Evolutionary conservation across 2,329 filamentous ascomycete species (phyloP), one percentile per base, ranked within the genome.

Genomic region (Bipolaris oryzae): DNA sequence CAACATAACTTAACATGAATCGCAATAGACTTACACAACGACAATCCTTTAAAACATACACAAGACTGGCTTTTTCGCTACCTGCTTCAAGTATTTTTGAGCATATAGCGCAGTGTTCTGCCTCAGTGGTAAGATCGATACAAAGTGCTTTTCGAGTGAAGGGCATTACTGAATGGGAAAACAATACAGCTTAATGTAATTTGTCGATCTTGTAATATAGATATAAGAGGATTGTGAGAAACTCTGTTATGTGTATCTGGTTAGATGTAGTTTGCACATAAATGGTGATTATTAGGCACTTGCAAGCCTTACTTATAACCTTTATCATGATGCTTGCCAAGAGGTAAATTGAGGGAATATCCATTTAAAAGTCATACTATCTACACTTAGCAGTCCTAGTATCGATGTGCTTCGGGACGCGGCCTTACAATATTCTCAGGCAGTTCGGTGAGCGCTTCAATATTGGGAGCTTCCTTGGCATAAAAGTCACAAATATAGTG

Each of bases 41-140:
- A 46, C 42, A 53, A 53, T 53, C 35, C 25, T 16, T 53, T 11
- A 53, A 25, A 2, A 53, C 42, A 41, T 46, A 53, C 1, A 53
- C 18, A 5, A 53, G 34, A 3, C 50, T 15, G 2, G 2, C 34
- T 41, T 53, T 53, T 10, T 35, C 18, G 10, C 16, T 34, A 1
- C 35, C 42, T 47, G 15, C 15, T 33, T 43, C 25, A 10, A 53
- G 42, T 6, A 5, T 23, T 7, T 2, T 53, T 16, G 25, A 47
- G 42, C 35, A 53, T 41, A 53, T 6, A 13, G 42, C 16, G 18
- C 25, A 53, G 13, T 46, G 2, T 53, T 53, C 50, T 47, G 35
- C 50, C 23, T 34, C 1, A 11, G 3, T 0, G 7, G 25, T 53
- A 6, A 47, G 13, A 10, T 47, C 18, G 10, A 46, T 46, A 15